These are phyloP conservation scores for Dictyostelium citrinum DNA, from an alignment of 78 protist genomes.

Conservation along the genomic window DNA sequence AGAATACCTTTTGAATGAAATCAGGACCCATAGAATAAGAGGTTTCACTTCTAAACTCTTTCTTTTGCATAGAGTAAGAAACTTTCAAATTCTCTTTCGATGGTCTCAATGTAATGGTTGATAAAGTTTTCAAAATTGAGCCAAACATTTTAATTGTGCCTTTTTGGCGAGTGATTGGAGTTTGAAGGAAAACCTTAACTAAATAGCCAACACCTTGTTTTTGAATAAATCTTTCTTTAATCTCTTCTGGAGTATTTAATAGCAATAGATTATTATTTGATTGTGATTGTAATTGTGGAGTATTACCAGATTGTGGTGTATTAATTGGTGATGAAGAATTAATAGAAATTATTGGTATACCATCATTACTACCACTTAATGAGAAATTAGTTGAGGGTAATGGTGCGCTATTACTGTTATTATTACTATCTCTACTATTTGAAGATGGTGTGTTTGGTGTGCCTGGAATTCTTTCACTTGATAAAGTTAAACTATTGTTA, in stretches of 20 bases:
- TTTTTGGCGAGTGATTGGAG: not conserved
- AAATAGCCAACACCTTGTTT: slow-evolving; percentile 32
- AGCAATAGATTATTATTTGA: not conserved
- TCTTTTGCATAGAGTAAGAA: slow-evolving; percentile 17
- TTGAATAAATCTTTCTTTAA: slow-evolving; percentile 41
- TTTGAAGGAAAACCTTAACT: slow-evolving; percentile 1
- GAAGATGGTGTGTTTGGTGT: not conserved
- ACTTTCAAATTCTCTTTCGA: not conserved
- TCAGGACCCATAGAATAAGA: not conserved
- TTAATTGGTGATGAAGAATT: not conserved
- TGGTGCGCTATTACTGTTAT: not conserved
- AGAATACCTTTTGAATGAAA: not conserved
- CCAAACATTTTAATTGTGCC: slow-evolving; percentile 45
- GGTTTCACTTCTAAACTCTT: not conserved
- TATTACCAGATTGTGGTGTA: not conserved
- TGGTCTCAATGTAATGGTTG: not conserved
- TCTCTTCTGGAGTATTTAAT: slow-evolving; percentile 23
- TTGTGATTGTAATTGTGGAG: not conserved
- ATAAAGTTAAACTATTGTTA: not conserved
- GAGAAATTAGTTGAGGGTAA: not conserved
- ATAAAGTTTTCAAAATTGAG: not conserved
- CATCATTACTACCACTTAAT: slow-evolving; percentile 5
- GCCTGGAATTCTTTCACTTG: not conserved
- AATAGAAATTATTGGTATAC: not conserved
- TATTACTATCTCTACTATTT: not conserved